These are phyloP conservation scores for Abortiporus biennis DNA, from an alignment of 1,284 basidiomycete genomes.

Conservation along the genomic window DNA sequence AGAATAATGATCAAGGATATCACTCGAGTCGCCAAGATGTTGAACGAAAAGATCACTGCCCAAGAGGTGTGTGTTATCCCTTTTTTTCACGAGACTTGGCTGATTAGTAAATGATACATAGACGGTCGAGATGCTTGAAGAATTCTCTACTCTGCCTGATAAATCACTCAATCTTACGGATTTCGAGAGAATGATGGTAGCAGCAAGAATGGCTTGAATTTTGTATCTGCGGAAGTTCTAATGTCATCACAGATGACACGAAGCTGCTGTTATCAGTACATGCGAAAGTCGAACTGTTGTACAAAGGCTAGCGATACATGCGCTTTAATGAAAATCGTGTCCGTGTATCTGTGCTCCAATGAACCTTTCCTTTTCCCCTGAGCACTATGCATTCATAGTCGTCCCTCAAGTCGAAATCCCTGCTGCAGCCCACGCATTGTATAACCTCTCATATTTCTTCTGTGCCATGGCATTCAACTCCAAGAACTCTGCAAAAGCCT, in stretches of 20 bases:
- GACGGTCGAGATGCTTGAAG: constrained; percentile 71
- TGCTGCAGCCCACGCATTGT: constrained; percentile 8
- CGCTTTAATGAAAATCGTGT: too few species aligned
- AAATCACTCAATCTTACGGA: constrained; percentile 61
- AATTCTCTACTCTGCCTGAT: constrained; percentile 62
- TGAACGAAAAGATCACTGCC: constrained; percentile 64
- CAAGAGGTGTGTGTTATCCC: constrained; percentile 48
- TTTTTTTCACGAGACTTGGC: constrained; percentile 2
- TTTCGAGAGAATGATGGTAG: constrained; percentile 68
- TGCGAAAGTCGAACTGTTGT: too few species aligned
- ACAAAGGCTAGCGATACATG: too few species aligned
- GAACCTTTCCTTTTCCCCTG: too few species aligned
- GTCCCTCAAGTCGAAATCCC: not conserved
- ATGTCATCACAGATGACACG: too few species aligned
- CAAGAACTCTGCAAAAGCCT: constrained; percentile 49
- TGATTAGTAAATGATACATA: constrained; percentile 20
- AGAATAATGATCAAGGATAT: constrained; percentile 62
- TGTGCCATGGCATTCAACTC: constrained; percentile 42
- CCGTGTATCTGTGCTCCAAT: too few species aligned
- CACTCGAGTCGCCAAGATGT: constrained; percentile 42
- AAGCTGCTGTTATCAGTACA: too few species aligned
- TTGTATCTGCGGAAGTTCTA: too few species aligned
- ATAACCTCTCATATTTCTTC: constrained; percentile 46
- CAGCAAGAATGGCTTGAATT: constrained; percentile 35
- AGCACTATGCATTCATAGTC: too few species aligned